Base-by-base conservation (phyloP, 148 eudicot genomes). In the Rheum nobile region DNA sequence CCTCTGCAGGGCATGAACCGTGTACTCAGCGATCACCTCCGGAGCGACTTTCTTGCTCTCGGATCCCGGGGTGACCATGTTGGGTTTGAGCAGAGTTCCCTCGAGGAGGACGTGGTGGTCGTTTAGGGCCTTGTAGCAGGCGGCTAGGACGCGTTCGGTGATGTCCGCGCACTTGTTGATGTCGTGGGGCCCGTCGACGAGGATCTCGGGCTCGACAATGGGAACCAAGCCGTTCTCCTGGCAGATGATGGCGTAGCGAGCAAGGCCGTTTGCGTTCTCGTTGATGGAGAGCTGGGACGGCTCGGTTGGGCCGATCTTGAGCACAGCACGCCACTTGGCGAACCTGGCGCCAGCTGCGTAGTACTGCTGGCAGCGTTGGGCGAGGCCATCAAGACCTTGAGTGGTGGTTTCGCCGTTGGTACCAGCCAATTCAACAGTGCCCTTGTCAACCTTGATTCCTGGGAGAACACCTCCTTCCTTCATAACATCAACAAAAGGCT, bases 31-130 rank as follows among this genome's bases (percentile, higher is more conserved):
- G 2, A 92, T 79, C 14, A 90, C 96, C 74, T 92, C 93, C 0
- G 90, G 90, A 16, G 93, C 82, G 1, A 88, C 93, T 88, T 90
- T 90, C 44, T 83, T 74, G 47, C 86, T 38, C 14, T 92, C 96
- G 1, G 97, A 90, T 6, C 97, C 97, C 0, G 97, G 97, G 41
- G 97, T 92, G 8, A 92, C 97, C 97, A 92, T 92, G 93, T 92
- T 92, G 42, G 97, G 97, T 79, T 91, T 91, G 83, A 91, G 80
- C 1, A 91, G 77, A 31, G 94, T 86, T 16, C 97, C 98, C 85
- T 93, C 98, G 0, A 94, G 90, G 32, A 92, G 87, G 54, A 92
- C 97, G 8, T 92, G 89, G 88, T 92, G 96, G 81, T 92, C 97
- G 5, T 92, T 92, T 17, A 92, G 87, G 35, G 97, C 91, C 84